A percentile compares a stretch with the other conserved stretches of the same genome.
These are phyloP conservation scores for Filobasidium uniguttulatum DNA, from an alignment of 1,284 basidiomycete genomes.

Conservation along the genomic window DNA sequence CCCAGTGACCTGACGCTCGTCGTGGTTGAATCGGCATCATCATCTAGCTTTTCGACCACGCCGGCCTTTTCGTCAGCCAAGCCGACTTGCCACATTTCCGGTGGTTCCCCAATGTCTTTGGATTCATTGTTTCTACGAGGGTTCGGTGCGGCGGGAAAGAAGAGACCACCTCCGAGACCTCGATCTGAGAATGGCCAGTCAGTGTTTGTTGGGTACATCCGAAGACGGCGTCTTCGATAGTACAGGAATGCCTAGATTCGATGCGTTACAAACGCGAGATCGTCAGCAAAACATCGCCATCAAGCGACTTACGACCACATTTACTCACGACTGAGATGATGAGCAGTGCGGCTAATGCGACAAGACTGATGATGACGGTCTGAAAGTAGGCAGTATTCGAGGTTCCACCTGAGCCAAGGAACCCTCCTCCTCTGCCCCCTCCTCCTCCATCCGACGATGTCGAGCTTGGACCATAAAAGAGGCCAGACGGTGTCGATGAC, in stretches of 20 bases:
- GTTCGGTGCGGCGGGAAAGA: conserved; percentile 1
- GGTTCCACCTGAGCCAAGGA: conserved; percentile 1
- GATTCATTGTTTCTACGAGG: conserved; percentile 4
- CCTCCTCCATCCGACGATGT: not conserved
- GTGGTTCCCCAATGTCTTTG: conserved; percentile 11
- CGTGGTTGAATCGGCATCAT: too few species aligned
- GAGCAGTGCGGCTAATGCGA: conserved; percentile 12
- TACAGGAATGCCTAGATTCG: conserved; percentile 11
- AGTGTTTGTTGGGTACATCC: conserved; percentile 7
- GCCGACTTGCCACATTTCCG: conserved; percentile 14
- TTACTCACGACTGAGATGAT: conserved; percentile 12
- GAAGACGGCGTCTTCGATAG: conserved; percentile 10
- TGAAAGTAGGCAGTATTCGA: conserved; percentile 12
- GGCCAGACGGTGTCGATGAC: not conserved
- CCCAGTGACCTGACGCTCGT: not conserved
- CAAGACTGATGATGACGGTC: conserved; percentile 15
- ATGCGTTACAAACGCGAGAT: not conserved
- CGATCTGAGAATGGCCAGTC: conserved; percentile 13
- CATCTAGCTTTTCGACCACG: not conserved
- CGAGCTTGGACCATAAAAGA: not conserved
- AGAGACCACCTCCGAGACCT: not conserved
- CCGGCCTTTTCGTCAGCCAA: not conserved
- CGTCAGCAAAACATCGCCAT: not conserved
- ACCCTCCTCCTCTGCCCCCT: not conserved
- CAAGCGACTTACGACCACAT: not conserved